These are phyloP conservation scores for Phoenix dactylifera DNA, from an alignment of 176 grass and related monocot species.

Conservation along the genomic window DNA sequence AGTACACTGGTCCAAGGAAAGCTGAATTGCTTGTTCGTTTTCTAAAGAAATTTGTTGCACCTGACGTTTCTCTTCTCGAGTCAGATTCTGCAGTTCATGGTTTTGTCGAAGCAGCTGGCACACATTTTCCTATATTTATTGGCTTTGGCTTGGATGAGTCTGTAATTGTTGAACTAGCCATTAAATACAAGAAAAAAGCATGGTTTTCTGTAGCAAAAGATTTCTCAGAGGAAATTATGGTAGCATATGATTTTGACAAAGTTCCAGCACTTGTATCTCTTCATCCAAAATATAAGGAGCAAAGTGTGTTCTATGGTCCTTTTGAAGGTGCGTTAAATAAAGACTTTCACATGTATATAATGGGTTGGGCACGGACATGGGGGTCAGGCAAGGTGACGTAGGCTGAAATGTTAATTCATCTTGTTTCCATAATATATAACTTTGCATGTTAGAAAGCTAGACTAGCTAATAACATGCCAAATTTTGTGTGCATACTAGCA, in stretches of 20 bases:
- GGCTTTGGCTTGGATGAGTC: conserved; percentile 84
- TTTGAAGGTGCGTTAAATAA: conserved; percentile 65
- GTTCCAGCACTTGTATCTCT: conserved; percentile 55
- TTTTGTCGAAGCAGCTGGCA: conserved; percentile 59
- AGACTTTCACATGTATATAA: too few relatives aligned
- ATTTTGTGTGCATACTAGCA: too few relatives aligned
- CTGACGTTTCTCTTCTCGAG: conserved; percentile 69
- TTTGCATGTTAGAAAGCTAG: too few relatives aligned
- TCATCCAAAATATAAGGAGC: conserved; percentile 75
- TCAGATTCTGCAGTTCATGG: conserved; percentile 55
- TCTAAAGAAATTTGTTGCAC: conserved; percentile 85
- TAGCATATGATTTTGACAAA: conserved; percentile 78
- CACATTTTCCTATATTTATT: conserved; percentile 79
- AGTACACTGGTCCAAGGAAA: conserved; percentile 89
- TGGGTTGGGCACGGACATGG: too few relatives aligned
- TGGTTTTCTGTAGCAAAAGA: conserved; percentile 94
- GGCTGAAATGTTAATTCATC: too few relatives aligned
- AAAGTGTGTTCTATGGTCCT: conserved; percentile 84
- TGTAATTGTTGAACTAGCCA: conserved; percentile 51
- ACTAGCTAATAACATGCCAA: too few relatives aligned
- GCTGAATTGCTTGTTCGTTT: conserved; percentile 61
- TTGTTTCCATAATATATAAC: too few relatives aligned
- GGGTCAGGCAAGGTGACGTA: too few relatives aligned
- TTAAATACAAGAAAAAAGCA: conserved; percentile 95
- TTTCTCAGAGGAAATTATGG: conserved; percentile 76